Evolutionary conservation across 2,329 filamentous ascomycete species (phyloP).

Genomic region (Aureobasidium mangrovei): DNA sequence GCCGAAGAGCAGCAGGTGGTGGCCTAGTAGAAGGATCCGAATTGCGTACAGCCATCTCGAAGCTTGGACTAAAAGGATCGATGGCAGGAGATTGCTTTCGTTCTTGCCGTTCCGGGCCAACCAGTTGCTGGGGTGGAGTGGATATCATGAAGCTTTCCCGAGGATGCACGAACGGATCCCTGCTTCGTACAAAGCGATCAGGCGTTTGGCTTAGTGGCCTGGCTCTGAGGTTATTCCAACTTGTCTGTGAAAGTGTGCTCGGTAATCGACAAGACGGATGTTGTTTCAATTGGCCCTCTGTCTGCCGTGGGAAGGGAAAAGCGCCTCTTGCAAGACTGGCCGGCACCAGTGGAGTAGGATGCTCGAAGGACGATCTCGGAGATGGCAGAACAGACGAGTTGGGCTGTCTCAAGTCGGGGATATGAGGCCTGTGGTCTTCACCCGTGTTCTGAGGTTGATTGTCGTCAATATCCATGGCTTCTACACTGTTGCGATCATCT

Average conservation of each 20-base stretch:
- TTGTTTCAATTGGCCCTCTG: background rate
- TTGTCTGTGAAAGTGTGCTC: slow-evolving; percentile 9
- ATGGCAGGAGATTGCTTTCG: background rate
- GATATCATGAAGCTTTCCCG: slow-evolving; percentile 9
- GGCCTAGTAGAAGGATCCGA: background rate
- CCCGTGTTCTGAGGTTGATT: background rate
- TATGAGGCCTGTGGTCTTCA: too few relatives aligned
- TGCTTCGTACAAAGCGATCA: slow-evolving; percentile 51
- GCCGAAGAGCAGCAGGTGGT: background rate
- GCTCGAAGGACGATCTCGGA: background rate
- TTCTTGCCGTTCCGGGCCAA: background rate
- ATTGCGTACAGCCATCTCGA: background rate
- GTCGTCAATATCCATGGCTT: too few relatives aligned
- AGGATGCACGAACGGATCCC: slow-evolving; percentile 7
- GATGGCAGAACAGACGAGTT: background rate
- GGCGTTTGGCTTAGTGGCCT: slow-evolving; percentile 27
- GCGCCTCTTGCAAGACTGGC: background rate
- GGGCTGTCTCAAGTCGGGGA: too few relatives aligned
- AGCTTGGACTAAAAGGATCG: slow-evolving; percentile 4
- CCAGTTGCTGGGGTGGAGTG: slow-evolving; percentile 1
- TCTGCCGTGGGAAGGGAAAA: background rate
- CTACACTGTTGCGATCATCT: too few relatives aligned
- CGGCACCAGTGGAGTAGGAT: background rate
- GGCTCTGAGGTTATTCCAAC: background rate
- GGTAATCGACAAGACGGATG: slow-evolving; percentile 8